These are phyloP conservation scores for Poa annua DNA, from an alignment of 176 grass and related monocot genomes.

Conservation along the genomic window DNA sequence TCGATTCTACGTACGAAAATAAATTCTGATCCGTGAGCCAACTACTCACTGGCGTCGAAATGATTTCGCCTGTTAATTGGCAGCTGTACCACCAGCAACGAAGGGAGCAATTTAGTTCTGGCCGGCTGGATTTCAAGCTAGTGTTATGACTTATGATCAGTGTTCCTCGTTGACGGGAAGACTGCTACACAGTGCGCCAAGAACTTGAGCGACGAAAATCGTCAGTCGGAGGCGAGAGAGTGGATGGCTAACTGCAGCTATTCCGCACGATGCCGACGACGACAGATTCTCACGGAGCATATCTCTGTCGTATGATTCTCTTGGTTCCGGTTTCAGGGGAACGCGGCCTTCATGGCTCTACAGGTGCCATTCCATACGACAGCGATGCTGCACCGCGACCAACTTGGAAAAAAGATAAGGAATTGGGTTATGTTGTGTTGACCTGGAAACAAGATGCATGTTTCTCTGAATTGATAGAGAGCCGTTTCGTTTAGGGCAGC, in stretches of 20 bases:
- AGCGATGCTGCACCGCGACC: too few species aligned
- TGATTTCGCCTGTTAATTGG: not conserved
- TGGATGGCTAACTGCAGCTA: not conserved
- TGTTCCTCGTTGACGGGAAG: not conserved
- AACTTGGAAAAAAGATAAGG: too few species aligned
- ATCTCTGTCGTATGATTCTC: slow-evolving; percentile 6
- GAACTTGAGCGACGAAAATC: not conserved
- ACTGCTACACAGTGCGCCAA: not conserved
- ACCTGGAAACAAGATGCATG: too few species aligned
- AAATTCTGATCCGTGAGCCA: not conserved
- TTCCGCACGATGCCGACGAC: slow-evolving; percentile 14
- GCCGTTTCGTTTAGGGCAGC: too few species aligned
- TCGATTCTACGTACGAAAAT: not conserved
- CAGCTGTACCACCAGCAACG: not conserved
- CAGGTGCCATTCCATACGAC: too few species aligned
- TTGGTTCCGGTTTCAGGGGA: not conserved
- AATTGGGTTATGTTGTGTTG: too few species aligned
- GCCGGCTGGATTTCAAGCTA: too few species aligned
- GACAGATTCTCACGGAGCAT: not conserved
- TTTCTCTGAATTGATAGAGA: too few species aligned
- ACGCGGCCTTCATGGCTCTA: not conserved
- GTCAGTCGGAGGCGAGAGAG: too few species aligned
- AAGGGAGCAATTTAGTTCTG: too few species aligned
- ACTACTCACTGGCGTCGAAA: not conserved
- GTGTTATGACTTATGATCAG: not conserved